Percentiles rank a stretch among this genome's conserved stretches.
Conservation (phyloP, 2,329 filamentous ascomycete genomes). For the Didymella lethalis region DNA sequence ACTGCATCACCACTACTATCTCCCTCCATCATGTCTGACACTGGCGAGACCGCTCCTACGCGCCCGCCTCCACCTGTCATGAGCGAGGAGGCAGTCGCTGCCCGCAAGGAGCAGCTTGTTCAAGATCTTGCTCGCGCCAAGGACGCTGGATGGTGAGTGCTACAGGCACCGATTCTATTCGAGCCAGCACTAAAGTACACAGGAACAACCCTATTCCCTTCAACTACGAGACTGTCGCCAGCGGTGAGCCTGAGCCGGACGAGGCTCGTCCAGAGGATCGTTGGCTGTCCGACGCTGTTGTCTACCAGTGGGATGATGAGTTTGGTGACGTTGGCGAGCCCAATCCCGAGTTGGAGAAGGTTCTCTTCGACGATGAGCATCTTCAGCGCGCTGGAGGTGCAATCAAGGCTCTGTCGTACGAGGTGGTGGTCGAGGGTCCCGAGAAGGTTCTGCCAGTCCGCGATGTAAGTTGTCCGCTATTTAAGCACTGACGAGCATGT, state of each 20-base stretch:
- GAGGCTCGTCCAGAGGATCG: slow-evolving; percentile 32
- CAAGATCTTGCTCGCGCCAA: slow-evolving; percentile 39
- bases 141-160: slow-evolving; percentile 55
- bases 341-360: slow-evolving; percentile 72
- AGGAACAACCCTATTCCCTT: slow-evolving; percentile 53
- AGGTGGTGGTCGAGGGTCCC: slow-evolving; percentile 60
- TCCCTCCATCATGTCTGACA: slow-evolving; percentile 16
- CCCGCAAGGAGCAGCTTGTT: slow-evolving; percentile 36
- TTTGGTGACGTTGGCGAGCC: slow-evolving; percentile 83
- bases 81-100: slow-evolving; percentile 17
- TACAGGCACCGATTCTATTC: no score
- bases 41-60: slow-evolving; percentile 9
- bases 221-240: slow-evolving; percentile 56
- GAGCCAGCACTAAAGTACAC: slow-evolving; percentile 1
- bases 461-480: slow-evolving; percentile 53
- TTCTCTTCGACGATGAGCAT: slow-evolving; percentile 72
- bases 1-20: not conserved
- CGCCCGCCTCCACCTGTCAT: slow-evolving; percentile 14
- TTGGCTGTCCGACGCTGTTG: slow-evolving; percentile 65
- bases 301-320: slow-evolving; percentile 87
- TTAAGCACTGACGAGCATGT: not conserved
- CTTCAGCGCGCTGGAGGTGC: slow-evolving; percentile 65
- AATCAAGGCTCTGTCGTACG: slow-evolving; percentile 67
- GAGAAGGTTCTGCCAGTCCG: slow-evolving; percentile 58
- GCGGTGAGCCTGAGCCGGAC: slow-evolving; percentile 33